Conservation (phyloP, 306 rosid genomes). For the Fragaria iinumae region DNA sequence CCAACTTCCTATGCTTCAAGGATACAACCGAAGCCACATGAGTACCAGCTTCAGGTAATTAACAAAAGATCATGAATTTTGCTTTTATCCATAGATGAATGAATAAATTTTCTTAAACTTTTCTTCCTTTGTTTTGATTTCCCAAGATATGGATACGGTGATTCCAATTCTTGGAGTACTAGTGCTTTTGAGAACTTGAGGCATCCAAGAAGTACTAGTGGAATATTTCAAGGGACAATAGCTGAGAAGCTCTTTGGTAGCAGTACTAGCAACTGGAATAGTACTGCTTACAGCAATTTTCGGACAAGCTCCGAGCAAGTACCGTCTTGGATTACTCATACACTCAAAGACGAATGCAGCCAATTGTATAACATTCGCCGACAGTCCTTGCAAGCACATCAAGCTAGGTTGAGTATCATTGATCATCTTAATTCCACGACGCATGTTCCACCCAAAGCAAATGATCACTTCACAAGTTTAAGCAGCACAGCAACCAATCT, state of each 20-base stretch:
- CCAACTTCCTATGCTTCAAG: slow-evolving; percentile 91
- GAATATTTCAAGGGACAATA: slow-evolving; percentile 33
- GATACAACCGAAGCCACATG: slow-evolving; percentile 47
- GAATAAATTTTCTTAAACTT: neutral
- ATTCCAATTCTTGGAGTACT: slow-evolving; percentile 39
- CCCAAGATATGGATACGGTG: slow-evolving; percentile 40
- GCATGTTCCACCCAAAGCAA: slow-evolving; percentile 21
- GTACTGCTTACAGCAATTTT: slow-evolving; percentile 17
- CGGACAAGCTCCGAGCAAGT: slow-evolving; percentile 31
- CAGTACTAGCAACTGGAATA: slow-evolving; percentile 6
- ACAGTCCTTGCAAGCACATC: slow-evolving; percentile 21
- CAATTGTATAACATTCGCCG: slow-evolving; percentile 36
- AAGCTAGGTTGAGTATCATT: slow-evolving; percentile 19
- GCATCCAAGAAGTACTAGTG: slow-evolving; percentile 31
- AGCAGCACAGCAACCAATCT: slow-evolving; percentile 11
- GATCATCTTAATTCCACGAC: slow-evolving; percentile 23
- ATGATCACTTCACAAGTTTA: slow-evolving; percentile 26
- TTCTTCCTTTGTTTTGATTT: slow-evolving; percentile 2
- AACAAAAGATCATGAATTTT: neutral
- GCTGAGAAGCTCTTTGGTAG: slow-evolving; percentile 31
- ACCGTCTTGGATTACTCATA: slow-evolving; percentile 41
- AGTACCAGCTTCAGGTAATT: slow-evolving; percentile 45
- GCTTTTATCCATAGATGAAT: neutral
- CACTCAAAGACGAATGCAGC: slow-evolving; percentile 29
- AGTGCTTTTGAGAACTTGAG: slow-evolving; percentile 40